These are phyloP conservation scores for Penicillium sp. DNA, from an alignment of 2,329 filamentous ascomycete species.

Conservation along the genomic window DNA sequence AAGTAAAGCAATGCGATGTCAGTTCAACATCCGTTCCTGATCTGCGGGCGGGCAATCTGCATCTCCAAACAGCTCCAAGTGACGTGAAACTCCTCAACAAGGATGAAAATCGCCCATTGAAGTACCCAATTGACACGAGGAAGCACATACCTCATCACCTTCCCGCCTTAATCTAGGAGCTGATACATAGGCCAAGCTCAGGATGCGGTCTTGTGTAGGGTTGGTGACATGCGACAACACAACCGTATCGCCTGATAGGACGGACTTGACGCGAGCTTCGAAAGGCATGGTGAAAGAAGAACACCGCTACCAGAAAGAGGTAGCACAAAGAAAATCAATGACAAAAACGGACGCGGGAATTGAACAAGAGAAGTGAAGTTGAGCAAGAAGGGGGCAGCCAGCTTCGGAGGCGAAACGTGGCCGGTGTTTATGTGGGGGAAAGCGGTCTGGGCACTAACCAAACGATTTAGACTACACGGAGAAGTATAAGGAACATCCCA, in stretches of 20 bases:
- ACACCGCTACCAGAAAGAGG: conserved; percentile 14
- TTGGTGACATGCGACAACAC: conserved; percentile 80
- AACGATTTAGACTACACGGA: neutral
- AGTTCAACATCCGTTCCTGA: neutral
- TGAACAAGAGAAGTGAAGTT: conserved; percentile 8
- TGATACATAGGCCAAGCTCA: conserved; percentile 90
- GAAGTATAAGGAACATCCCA: conserved; percentile 3
- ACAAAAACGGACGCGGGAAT: conserved; percentile 7
- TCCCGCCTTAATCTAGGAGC: conserved; percentile 85
- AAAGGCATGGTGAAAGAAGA: conserved; percentile 37
- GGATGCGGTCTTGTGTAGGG: conserved; percentile 75
- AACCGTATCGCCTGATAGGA: conserved; percentile 90
- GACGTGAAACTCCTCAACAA: neutral
- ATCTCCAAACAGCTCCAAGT: neutral
- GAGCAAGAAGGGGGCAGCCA: conserved; percentile 9
- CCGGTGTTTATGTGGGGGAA: conserved; percentile 30
- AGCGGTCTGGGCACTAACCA: conserved; percentile 25
- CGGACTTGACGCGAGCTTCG: conserved; percentile 81
- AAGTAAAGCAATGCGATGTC: neutral
- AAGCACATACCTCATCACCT: conserved; percentile 70
- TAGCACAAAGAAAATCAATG: conserved; percentile 7
- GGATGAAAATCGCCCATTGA: too few relatives aligned
- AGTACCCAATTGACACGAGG: conserved; percentile 3
- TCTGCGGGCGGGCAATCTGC: neutral
- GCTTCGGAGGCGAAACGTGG: conserved; percentile 33